Evolutionary conservation across 208 protist species (phyloP).

Genomic region (Leishmania lainsoni): DNA sequence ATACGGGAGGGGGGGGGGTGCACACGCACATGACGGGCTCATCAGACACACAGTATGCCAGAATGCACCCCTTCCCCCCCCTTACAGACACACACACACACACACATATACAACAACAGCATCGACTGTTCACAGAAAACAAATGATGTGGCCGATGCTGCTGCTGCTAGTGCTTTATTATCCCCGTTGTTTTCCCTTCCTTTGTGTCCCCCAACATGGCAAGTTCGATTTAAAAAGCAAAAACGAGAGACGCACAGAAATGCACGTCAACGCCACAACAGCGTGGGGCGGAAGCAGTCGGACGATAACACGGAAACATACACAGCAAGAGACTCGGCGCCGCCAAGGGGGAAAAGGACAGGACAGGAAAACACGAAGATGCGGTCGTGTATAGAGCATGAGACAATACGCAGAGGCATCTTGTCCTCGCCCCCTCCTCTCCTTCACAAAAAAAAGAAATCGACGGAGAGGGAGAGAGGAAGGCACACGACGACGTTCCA

Average conservation of each 20-base stretch:
- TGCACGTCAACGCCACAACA: not conserved
- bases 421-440: not conserved
- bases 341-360: not conserved
- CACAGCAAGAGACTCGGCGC: not conserved
- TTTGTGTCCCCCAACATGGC: not conserved
- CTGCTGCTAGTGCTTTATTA: not conserved
- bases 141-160: not conserved
- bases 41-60: not conserved
- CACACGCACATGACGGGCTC: not conserved
- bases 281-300: not conserved
- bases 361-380: not conserved
- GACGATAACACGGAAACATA: not conserved
- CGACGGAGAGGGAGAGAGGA: not conserved
- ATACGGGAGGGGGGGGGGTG: not conserved
- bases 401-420: not conserved
- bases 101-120: not conserved
- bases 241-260: not conserved
- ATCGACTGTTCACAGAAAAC: not conserved
- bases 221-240: not conserved
- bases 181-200: not conserved
- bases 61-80: not conserved
- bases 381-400: not conserved
- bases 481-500: no score
- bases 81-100: slow-evolving; percentile 3
- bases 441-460: not conserved